Percentiles rank a stretch among this genome's conserved stretches.
Evolutionary conservation across 768 basidiomycete species (phyloP).

Genomic region (Pleurotus platypus): DNA sequence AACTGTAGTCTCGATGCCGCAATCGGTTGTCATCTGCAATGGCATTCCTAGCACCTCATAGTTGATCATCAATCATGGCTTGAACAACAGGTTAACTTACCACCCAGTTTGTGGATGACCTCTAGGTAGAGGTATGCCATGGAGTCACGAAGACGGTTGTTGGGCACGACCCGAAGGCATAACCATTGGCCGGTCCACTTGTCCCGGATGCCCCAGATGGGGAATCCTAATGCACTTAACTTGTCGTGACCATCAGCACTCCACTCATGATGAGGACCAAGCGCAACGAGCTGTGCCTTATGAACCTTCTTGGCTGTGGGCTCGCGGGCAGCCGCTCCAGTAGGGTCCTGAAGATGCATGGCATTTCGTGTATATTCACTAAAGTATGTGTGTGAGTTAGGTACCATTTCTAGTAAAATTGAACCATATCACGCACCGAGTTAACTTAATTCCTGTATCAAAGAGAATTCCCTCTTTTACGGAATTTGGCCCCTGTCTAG

Average conservation of each 20-base stretch:
- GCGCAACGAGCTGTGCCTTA: constrained; percentile 7
- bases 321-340: constrained; percentile 20
- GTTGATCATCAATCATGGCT: too few relatives aligned
- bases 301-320: constrained; percentile 23
- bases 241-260: constrained; percentile 32
- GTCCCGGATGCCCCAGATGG: constrained; percentile 23
- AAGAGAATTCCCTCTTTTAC: constrained; percentile 25
- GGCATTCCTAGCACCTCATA: constrained; percentile 22
- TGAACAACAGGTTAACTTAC: constrained; percentile 11
- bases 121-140: constrained; percentile 25
- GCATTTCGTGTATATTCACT: constrained; percentile 13
- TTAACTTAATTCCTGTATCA: constrained; percentile 29
- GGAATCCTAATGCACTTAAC: constrained; percentile 26
- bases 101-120: constrained; percentile 18
- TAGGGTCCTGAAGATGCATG: constrained; percentile 19
- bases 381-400: neutral
- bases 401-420: neutral
- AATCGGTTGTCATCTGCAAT: constrained; percentile 27
- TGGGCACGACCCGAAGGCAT: constrained; percentile 26
- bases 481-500: constrained; percentile 21
- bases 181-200: constrained; percentile 24
- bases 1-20: constrained; percentile 23
- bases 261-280: constrained; percentile 29
- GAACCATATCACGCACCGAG: constrained; percentile 13
- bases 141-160: constrained; percentile 18